Evolutionary conservation across 2,329 filamentous ascomycete genomes (phyloP).

Genomic region (Nemania sp.): DNA sequence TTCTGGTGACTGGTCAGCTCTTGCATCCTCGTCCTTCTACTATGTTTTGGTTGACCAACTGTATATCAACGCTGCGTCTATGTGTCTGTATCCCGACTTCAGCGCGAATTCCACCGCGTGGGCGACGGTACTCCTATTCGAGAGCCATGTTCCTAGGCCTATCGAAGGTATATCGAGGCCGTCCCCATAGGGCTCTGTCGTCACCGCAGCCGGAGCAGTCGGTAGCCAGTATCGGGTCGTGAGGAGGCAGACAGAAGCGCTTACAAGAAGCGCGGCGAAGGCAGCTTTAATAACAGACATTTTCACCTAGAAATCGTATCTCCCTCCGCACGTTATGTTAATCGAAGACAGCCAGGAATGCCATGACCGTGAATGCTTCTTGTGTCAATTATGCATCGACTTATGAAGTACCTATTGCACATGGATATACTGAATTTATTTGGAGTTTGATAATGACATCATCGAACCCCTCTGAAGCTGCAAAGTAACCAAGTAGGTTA

Average conservation of each 20-base stretch:
- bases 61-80: slow-evolving; percentile 40
- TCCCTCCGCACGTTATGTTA: background rate
- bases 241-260: slow-evolving; percentile 6
- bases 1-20: slow-evolving; percentile 27
- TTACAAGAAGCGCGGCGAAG: slow-evolving; percentile 11
- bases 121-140: slow-evolving; percentile 36
- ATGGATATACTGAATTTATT: background rate
- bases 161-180: slow-evolving; percentile 35
- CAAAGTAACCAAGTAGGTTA: too few relatives aligned
- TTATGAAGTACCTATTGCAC: too few relatives aligned
- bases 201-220: slow-evolving; percentile 15
- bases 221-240: slow-evolving; percentile 1
- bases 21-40: background rate
- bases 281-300: slow-evolving; percentile 14
- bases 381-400: background rate
- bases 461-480: slow-evolving; percentile 11
- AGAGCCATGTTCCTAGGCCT: slow-evolving; percentile 41
- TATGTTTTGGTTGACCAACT: slow-evolving; percentile 21
- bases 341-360: background rate
- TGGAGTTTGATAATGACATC: slow-evolving; percentile 26
- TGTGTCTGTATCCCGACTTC: slow-evolving; percentile 37
- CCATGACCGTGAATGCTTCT: background rate
- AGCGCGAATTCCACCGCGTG: slow-evolving; percentile 40
- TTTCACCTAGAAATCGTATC: background rate
- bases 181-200: background rate